phyloP scores from a whole-genome alignment of 1,139 yeast species.

The Taiozyma sp. region DNA sequence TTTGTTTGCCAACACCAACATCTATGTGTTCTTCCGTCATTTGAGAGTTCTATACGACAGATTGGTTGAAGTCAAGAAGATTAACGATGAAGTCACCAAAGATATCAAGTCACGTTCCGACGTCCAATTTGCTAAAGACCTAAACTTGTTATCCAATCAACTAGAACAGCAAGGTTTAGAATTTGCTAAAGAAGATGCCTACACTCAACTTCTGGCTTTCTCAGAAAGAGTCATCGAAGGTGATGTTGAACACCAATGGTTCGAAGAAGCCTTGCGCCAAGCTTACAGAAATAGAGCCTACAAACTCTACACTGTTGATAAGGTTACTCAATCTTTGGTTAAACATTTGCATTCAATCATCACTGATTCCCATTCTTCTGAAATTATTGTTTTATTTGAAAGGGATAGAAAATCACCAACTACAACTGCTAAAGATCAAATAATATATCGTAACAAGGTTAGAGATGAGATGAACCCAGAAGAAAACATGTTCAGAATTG shows the following conservation, averaged over 20 bases:
- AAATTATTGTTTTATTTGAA: constrained; percentile 76
- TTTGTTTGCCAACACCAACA: constrained; percentile 84
- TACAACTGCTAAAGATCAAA: constrained; percentile 85
- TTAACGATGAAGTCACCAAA: constrained; percentile 59
- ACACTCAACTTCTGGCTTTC: constrained; percentile 65
- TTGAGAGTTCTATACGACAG: constrained; percentile 79
- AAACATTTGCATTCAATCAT: constrained; percentile 82
- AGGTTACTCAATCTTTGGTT: constrained; percentile 83
- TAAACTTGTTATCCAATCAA: constrained; percentile 77
- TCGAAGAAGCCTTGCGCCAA: constrained; percentile 92
- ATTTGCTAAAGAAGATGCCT: constrained; percentile 67
- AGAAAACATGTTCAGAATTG: constrained; percentile 88
- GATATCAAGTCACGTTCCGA: constrained; percentile 62
- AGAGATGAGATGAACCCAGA: constrained; percentile 76
- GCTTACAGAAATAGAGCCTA: constrained; percentile 93
- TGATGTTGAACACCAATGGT: constrained; percentile 90
- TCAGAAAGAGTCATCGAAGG: constrained; percentile 82
- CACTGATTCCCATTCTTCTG: constrained; percentile 78
- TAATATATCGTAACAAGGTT: constrained; percentile 82
- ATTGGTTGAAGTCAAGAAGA: constrained; percentile 64
- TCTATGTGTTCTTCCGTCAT: constrained; percentile 87
- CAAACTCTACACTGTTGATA: constrained; percentile 87
- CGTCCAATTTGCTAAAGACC: constrained; percentile 84
- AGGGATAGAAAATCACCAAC: constrained; percentile 52
- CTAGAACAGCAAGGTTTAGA: constrained; percentile 71